Evolutionary conservation across 2,329 filamentous ascomycete species (phyloP).

Genomic region (Diaporthe citrichinensis): DNA sequence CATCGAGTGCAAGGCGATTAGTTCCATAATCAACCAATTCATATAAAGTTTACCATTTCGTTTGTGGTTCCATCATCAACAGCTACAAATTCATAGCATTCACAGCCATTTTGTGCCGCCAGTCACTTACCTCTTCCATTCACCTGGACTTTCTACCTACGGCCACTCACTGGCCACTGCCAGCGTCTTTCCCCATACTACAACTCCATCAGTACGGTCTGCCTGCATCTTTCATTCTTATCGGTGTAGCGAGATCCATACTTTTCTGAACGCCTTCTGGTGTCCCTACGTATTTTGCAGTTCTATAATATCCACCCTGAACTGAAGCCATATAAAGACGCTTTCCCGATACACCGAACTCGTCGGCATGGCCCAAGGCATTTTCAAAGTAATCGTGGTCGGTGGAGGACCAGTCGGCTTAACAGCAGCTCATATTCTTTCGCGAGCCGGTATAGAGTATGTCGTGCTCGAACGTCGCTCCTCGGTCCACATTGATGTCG

Average conservation of each 20-base stretch:
- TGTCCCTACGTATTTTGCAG: accelerated
- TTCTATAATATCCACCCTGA: background rate
- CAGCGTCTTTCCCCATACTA: background rate
- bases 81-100: background rate
- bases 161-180: background rate
- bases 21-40: background rate
- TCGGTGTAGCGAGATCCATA: accelerated
- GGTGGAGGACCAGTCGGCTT: conserved; percentile 51
- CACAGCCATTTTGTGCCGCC: background rate
- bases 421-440: conserved; percentile 48
- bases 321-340: background rate
- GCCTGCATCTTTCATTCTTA: background rate
- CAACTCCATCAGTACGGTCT: background rate
- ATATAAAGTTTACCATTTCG: background rate
- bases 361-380: background rate
- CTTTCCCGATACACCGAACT: background rate
- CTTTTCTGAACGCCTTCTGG: background rate
- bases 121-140: background rate
- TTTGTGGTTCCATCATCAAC: background rate
- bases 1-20: background rate
- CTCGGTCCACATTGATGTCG: conserved; percentile 48
- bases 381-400: conserved; percentile 47
- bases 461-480: conserved; percentile 54
- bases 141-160: background rate
- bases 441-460: conserved; percentile 54